These are phyloP conservation scores for Colletotrichum higginsianum DNA, from an alignment of 2,329 filamentous ascomycete genomes.

Conservation along the genomic window DNA sequence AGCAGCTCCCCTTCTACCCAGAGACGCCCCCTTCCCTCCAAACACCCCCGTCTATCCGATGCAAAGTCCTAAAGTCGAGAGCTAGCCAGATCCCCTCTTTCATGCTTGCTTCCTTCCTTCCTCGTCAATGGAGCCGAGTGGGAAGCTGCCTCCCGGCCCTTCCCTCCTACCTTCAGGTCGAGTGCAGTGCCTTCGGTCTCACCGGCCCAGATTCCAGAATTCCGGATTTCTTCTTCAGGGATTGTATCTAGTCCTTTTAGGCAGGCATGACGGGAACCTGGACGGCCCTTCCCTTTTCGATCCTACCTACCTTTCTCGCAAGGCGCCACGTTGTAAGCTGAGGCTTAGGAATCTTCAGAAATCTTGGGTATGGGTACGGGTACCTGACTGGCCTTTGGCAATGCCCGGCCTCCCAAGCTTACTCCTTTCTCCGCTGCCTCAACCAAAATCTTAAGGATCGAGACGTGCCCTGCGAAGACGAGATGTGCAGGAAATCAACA, in stretches of 20 bases:
- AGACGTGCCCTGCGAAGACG: too few species aligned
- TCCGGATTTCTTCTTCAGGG: constrained; percentile 36
- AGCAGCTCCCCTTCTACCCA: not conserved
- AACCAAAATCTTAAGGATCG: too few species aligned
- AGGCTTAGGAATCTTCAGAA: not conserved
- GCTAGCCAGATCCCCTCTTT: constrained; percentile 2
- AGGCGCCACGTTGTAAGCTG: not conserved
- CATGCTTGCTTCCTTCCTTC: constrained; percentile 27
- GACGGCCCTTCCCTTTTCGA: constrained; percentile 36
- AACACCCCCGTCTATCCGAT: not conserved
- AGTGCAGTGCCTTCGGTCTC: constrained; percentile 3
- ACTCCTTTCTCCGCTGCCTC: not conserved
- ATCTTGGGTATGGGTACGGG: constrained; percentile 2
- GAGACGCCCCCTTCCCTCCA: not conserved
- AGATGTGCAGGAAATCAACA: too few species aligned
- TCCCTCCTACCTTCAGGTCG: constrained; percentile 4
- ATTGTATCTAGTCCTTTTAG: constrained; percentile 12
- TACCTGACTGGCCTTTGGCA: not conserved
- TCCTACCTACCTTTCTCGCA: not conserved
- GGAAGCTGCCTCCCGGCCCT: constrained; percentile 25
- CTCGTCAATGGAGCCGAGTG: constrained; percentile 35
- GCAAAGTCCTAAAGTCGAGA: not conserved
- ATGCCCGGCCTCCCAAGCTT: not conserved
- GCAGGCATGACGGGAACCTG: constrained; percentile 29
- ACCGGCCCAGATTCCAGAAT: constrained; percentile 36